phyloP scores from a whole-genome alignment of 768 basidiomycete species.

The Boletus patriciae region DNA sequence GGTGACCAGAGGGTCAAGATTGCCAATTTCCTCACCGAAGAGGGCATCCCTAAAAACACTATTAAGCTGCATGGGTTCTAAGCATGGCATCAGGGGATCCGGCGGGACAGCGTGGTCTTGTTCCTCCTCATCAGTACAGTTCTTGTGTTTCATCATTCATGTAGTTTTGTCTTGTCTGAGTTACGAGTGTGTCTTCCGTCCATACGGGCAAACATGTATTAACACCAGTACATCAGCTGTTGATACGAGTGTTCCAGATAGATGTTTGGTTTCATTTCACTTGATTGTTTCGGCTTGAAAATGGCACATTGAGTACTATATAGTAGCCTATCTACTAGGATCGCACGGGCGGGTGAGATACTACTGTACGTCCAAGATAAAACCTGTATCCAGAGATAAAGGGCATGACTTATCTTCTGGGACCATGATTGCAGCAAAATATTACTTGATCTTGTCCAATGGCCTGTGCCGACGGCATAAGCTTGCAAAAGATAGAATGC shows the following conservation, averaged over 20 bases:
- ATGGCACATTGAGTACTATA: neutral
- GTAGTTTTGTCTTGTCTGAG: slow-evolving; percentile 23
- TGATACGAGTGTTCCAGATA: slow-evolving; percentile 27
- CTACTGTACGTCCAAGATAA: slow-evolving; percentile 9
- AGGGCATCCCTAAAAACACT: slow-evolving; percentile 71
- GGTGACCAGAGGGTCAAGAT: slow-evolving; percentile 97
- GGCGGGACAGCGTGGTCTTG: slow-evolving; percentile 4
- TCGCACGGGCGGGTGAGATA: neutral
- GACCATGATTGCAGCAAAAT: neutral
- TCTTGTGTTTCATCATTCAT: slow-evolving; percentile 15
- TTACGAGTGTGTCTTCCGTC: slow-evolving; percentile 15
- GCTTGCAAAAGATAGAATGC: neutral
- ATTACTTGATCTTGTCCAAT: slow-evolving; percentile 90
- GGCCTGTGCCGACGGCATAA: slow-evolving; percentile 53
- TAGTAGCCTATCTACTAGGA: neutral
- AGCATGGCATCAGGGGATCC: slow-evolving; percentile 22
- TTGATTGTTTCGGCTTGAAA: slow-evolving; percentile 4
- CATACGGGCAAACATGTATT: slow-evolving; percentile 27
- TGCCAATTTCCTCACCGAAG: slow-evolving; percentile 78
- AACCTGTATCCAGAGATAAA: slow-evolving; percentile 5
- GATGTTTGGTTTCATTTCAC: slow-evolving; percentile 17
- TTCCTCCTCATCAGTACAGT: slow-evolving; percentile 7
- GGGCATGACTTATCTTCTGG: slow-evolving; percentile 20
- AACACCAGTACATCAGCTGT: slow-evolving; percentile 21
- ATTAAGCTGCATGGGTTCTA: slow-evolving; percentile 92